Percentiles rank a stretch among this genome's conserved stretches.
These are phyloP conservation scores for Phytophthora quininea DNA, from an alignment of 352 stramenopile genomes.

Conservation along the genomic window DNA sequence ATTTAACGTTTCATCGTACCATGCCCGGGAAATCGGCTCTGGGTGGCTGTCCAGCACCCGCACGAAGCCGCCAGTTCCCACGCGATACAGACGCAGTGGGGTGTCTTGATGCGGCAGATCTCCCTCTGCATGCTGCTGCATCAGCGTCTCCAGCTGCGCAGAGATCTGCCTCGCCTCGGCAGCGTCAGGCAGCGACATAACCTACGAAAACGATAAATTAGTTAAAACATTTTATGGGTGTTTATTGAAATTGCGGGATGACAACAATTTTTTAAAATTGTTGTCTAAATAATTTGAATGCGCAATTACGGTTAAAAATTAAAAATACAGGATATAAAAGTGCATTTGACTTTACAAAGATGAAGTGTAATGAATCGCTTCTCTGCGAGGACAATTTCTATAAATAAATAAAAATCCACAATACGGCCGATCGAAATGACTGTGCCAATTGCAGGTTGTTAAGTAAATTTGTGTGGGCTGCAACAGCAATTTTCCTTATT, in stretches of 20 bases:
- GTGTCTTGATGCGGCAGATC: conserved; percentile 18
- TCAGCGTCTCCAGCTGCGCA: conserved; percentile 36
- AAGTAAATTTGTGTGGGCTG: neutral
- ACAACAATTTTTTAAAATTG: too few relatives aligned
- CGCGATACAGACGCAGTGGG: conserved; percentile 50
- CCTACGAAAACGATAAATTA: too few relatives aligned
- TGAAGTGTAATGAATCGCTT: too few relatives aligned
- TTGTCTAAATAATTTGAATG: too few relatives aligned
- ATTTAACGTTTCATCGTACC: conserved; percentile 30
- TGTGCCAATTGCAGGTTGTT: neutral
- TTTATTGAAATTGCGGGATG: too few relatives aligned
- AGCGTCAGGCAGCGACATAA: conserved; percentile 30
- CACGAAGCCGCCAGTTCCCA: conserved; percentile 52
- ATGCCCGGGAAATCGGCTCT: conserved; percentile 57
- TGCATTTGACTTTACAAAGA: too few relatives aligned
- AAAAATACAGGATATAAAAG: too few relatives aligned
- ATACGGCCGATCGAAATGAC: too few relatives aligned
- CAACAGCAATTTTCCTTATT: neutral
- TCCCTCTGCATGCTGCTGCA: conserved; percentile 35
- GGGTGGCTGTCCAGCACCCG: conserved; percentile 63
- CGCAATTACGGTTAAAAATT: too few relatives aligned
- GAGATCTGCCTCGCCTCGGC: conserved; percentile 41
- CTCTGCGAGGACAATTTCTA: too few relatives aligned
- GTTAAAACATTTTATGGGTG: too few relatives aligned
- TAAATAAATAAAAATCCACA: too few relatives aligned